Evolutionary conservation across 1,139 yeast genomes (phyloP), one percentile per base, ranked within the genome.

Genomic region (Nakaseomyces kungkrabaensis): DNA sequence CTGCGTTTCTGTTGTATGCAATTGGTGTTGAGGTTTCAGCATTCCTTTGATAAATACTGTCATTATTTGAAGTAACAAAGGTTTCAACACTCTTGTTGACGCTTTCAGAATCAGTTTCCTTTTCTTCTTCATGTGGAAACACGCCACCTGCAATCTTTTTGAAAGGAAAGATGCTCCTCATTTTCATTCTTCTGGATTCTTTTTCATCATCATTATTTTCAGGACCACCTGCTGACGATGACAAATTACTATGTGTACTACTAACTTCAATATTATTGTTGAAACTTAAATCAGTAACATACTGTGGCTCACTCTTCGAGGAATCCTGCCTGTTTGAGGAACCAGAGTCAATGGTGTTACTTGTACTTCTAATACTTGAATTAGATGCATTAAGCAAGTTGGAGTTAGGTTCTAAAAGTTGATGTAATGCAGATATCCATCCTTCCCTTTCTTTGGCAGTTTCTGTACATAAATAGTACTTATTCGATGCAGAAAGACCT

Each of bases 381-480:
- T 26, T 43, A 26, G 41, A 34, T 26, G 46, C 24, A 31, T 36
- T 27, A 4, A 37, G 56, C 11, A 26, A 22, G 11, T 31, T 25
- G 10, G 29, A n/a, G 37, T 25, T 29, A 17, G 49, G 42, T 31
- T 61, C 67, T 4, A 67, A 65, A 48, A 72, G 72, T 52, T 77
- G 82, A 42, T 81, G 72, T 55, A 85, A 68, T 1, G 78, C 74
- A 24, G 78, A 73, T 29, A 84, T 78, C 96, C 96, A 86, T 4
- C 74, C 74, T 57, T 86, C 95, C 49, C 96, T 77, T 59, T 88
- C 96, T 34, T 72, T 74, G 49, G 85, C 87, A 1, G 85, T 79
- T 64, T 89, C 96, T 2, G 95, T 88, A 67, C 95, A 88, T 53
- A 89, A 75, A 48, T 82, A 77, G 64, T 85, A 89, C 52, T 80